Percentiles rank a stretch among this genome's conserved stretches.
These are phyloP conservation scores for Botrytis cinerea DNA, from an alignment of 2,329 filamentous ascomycete species.

Conservation along the genomic window DNA sequence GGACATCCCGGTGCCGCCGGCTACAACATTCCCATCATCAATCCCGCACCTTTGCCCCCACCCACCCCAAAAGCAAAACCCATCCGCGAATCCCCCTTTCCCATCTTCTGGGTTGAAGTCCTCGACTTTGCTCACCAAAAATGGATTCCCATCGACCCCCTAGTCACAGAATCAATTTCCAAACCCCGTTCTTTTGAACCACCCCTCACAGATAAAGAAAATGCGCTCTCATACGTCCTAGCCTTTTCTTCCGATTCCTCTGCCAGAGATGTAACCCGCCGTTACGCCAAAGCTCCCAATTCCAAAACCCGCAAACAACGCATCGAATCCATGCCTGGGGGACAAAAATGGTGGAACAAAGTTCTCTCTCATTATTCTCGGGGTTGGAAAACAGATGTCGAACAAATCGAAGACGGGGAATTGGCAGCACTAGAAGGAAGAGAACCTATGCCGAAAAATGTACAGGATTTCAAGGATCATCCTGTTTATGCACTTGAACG, in stretches of 20 bases:
- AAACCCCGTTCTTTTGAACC: constrained; percentile 80
- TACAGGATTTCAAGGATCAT: constrained; percentile 85
- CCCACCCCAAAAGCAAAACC: constrained; percentile 43
- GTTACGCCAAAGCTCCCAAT: constrained; percentile 86
- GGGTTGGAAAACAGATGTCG: constrained; percentile 59
- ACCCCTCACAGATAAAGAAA: constrained; percentile 73
- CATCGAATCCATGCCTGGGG: constrained; percentile 64
- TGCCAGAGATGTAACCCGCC: constrained; percentile 80
- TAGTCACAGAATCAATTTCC: constrained; percentile 78
- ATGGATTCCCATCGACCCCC: constrained; percentile 85
- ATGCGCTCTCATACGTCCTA: constrained; percentile 79
- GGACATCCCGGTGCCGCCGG: constrained; percentile 49
- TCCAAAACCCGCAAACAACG: constrained; percentile 82
- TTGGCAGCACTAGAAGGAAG: constrained; percentile 68
- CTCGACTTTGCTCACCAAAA: constrained; percentile 84
- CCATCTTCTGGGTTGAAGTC: constrained; percentile 93
- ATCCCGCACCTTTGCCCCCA: constrained; percentile 50
- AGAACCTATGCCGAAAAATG: constrained; percentile 83
- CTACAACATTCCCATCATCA: constrained; percentile 52
- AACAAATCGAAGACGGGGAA: constrained; percentile 82
- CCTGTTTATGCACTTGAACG: constrained; percentile 81
- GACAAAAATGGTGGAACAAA: constrained; percentile 55
- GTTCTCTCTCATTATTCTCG: constrained; percentile 52
- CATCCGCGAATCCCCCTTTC: constrained; percentile 71
- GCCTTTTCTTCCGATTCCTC: constrained; percentile 80